A percentile compares a stretch with the other conserved stretches of the same genome.
Conservation (phyloP, 2,329 filamentous ascomycete genomes). For the Phyllosticta citrichinensis region DNA sequence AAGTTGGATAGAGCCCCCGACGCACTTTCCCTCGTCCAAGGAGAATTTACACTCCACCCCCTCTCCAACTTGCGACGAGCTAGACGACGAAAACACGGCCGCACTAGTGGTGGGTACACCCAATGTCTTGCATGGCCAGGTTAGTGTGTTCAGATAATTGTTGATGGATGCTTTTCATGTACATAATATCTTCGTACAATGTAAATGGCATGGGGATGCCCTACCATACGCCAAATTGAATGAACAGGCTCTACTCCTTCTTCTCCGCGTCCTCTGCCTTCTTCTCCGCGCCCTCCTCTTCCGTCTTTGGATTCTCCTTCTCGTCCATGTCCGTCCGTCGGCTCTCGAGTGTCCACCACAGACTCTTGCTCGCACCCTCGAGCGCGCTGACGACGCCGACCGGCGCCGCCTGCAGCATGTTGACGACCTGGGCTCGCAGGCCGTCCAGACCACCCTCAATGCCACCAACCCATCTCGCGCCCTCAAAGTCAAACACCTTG, state of each 20-base stretch:
- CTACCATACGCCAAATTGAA: no score
- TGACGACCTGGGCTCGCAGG: constrained; percentile 70
- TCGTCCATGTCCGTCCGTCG: constrained; percentile 74
- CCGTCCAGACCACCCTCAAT: constrained; percentile 76
- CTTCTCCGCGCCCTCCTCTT: background rate
- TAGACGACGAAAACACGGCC: no score
- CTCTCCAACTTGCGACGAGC: no score
- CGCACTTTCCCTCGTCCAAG: no score
- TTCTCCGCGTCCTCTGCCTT: background rate
- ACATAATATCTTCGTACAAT: no score
- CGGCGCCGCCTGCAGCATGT: constrained; percentile 70
- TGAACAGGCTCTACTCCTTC: background rate
- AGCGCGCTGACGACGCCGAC: constrained; percentile 67
- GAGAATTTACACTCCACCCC: no score
- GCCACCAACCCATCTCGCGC: constrained; percentile 59
- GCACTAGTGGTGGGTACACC: no score
- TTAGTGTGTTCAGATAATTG: no score
- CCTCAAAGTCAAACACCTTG: constrained; percentile 67
- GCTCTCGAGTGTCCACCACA: constrained; percentile 84
- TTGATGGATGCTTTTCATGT: background rate
- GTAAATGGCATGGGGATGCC: no score
- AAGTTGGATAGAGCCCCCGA: no score
- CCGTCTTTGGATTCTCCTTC: constrained; percentile 36
- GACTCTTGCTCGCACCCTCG: constrained; percentile 66
- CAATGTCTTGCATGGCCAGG: no score